Conservation (phyloP, 805 yeast genomes). For the Teunomyces atbi region DNA sequence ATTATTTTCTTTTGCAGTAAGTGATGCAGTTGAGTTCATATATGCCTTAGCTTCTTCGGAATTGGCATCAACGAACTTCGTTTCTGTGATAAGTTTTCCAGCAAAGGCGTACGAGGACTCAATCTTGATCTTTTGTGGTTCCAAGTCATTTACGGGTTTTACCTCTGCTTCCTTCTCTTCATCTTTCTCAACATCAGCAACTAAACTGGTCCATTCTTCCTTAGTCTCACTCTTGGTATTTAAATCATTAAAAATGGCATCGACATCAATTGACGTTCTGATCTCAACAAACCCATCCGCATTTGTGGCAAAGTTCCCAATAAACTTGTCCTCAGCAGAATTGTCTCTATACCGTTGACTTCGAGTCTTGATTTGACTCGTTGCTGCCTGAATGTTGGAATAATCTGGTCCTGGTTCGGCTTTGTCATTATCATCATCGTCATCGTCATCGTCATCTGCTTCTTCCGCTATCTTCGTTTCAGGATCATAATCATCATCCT, state of each 20-base stretch:
- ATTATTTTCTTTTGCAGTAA: conserved; percentile 14
- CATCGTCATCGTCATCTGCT: conserved; percentile 29
- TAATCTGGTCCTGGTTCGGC: conserved; percentile 38
- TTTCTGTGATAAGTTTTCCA: conserved; percentile 75
- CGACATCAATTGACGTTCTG: conserved; percentile 25
- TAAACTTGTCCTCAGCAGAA: conserved; percentile 3
- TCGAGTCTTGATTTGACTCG: conserved; percentile 67
- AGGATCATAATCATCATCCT: conserved; percentile 36
- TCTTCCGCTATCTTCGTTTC: conserved; percentile 15
- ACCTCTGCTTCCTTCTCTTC: conserved; percentile 5
- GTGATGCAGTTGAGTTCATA: conserved; percentile 50
- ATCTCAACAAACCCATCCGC: conserved; percentile 13
- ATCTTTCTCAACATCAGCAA: neutral
- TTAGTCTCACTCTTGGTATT: conserved; percentile 14
- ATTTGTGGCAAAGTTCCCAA: conserved; percentile 16
- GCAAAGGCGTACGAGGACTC: conserved; percentile 84
- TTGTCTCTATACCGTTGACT: conserved; percentile 52
- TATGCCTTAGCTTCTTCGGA: conserved; percentile 90
- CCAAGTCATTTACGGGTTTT: conserved; percentile 12
- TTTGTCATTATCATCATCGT: conserved; percentile 30
- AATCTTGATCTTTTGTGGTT: conserved; percentile 61
- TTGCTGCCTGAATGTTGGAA: conserved; percentile 49
- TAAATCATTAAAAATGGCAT: conserved; percentile 30
- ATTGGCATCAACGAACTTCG: conserved; percentile 68
- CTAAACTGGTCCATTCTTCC: conserved; percentile 1